Conservation (phyloP, 495 filamentous ascomycete genomes). For the Podospora pseudocomata region DNA sequence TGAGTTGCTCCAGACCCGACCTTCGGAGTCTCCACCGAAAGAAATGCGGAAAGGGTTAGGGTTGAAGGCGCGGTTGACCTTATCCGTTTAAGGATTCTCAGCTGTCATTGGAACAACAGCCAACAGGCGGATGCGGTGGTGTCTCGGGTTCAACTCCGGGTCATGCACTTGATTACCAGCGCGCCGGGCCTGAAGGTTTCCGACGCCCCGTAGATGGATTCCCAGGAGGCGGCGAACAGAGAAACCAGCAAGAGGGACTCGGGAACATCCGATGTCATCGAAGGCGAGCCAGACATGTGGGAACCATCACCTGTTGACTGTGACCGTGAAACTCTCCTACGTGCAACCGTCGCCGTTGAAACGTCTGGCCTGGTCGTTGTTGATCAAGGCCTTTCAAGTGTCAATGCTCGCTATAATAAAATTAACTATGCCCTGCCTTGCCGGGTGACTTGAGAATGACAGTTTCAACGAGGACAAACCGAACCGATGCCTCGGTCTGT, state of each 20-base stretch:
- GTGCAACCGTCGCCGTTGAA: not conserved
- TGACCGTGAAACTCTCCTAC: too few species aligned
- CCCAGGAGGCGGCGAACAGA: not conserved
- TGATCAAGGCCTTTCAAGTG: not conserved
- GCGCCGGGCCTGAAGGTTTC: not conserved
- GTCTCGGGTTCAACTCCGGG: not conserved
- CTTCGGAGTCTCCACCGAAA: constrained; percentile 10
- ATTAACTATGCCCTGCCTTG: too few species aligned
- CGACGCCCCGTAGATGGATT: not conserved
- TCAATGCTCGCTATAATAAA: not conserved
- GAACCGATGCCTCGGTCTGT: not conserved
- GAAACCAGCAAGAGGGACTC: not conserved
- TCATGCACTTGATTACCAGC: not conserved
- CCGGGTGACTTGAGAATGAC: not conserved
- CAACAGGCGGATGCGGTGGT: not conserved
- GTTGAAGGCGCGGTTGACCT: not conserved
- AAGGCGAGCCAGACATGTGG: too few species aligned
- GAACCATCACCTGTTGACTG: too few species aligned
- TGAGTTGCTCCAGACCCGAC: not conserved
- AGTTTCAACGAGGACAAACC: not conserved
- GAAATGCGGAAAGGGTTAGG: not conserved
- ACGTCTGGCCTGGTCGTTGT: not conserved
- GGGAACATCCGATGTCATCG: not conserved
- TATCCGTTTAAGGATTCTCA: not conserved
- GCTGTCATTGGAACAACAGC: not conserved